Base-by-base conservation (phyloP, 495 filamentous ascomycete genomes). In the Penicillium silybi region DNA sequence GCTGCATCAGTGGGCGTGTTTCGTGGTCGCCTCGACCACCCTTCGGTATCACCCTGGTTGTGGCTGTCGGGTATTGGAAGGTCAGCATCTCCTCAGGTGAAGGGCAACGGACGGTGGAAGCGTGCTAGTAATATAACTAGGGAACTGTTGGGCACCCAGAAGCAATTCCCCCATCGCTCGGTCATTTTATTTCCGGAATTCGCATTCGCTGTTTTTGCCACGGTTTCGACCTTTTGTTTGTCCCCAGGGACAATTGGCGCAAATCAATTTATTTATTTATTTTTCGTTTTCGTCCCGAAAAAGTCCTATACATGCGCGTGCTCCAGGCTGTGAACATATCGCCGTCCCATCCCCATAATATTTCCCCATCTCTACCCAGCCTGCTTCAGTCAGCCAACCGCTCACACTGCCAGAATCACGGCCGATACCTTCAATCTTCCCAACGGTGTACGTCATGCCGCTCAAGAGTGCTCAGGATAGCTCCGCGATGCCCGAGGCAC, bases 401-500 rank as follows among this genome's bases (percentile, higher is more conserved):
- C n/a, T n/a, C n/a, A n/a, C n/a, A n/a, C n/a, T n/a, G n/a, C n/a
- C n/a, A n/a, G n/a, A n/a, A n/a, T n/a, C n/a, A n/a, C n/a, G n/a
- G n/a, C n/a, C n/a, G n/a, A n/a, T n/a, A n/a, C n/a, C n/a, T n/a
- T 7, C 15, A 19, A 39, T 18, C 37, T 9, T 39, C n/a, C n/a
- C n/a, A n/a, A n/a, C n/a, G n/a, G n/a, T n/a, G n/a, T n/a, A n/a
- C n/a, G n/a, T 41, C 6, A 73, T 70, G 68, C 52, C 64, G 3
- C 55, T 64, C n/a, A 71, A 65, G 32, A 41, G 29, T 35, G 46
- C 46, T 16, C 62, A 67, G 41, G 61, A 68, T 42, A 48, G 22
- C 13, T 42, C 50, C 38, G 42, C 63, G 16, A 52, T 74, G 27
- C 71, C 69, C 26, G 71, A 74, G 54, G 64, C 62, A 23, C 61